These are phyloP conservation scores for Trichoderma virens DNA, from an alignment of 495 filamentous ascomycete genomes.

Conservation along the genomic window DNA sequence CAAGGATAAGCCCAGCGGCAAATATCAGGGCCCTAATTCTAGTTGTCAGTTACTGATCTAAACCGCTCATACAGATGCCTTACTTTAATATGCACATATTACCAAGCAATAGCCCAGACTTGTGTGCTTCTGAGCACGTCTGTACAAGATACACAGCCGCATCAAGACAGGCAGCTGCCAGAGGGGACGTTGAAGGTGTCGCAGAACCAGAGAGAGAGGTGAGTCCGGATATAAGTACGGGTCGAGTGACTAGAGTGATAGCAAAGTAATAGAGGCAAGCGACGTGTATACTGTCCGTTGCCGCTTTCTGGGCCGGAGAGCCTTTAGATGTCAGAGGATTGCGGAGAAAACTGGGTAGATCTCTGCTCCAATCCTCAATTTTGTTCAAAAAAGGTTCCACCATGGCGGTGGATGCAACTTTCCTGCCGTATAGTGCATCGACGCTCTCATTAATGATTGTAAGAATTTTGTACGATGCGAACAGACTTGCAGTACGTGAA, in stretches of 20 bases:
- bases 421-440: constrained; percentile 11
- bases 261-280: constrained; percentile 18
- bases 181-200: constrained; percentile 3
- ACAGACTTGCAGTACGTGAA: not conserved
- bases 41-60: not conserved
- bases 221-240: constrained; percentile 15
- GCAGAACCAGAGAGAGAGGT: not conserved
- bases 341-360: constrained; percentile 4
- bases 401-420: constrained; percentile 2
- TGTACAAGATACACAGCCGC: constrained; percentile 11
- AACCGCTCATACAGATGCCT: not conserved
- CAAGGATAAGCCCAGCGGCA: constrained; percentile 15
- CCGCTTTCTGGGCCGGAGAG: not conserved
- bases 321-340: not conserved
- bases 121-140: constrained; percentile 10
- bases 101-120: not conserved
- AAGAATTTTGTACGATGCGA: constrained; percentile 9
- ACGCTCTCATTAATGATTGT: constrained; percentile 9
- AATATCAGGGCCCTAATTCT: constrained; percentile 12
- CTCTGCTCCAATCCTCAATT: constrained; percentile 9
- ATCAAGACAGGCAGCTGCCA: constrained; percentile 9
- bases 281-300: constrained; percentile 15
- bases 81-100: constrained; percentile 13
- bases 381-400: constrained; percentile 3
- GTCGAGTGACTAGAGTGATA: constrained; percentile 17